A percentile compares a stretch with the other conserved stretches of the same genome.
phyloP scores from a whole-genome alignment of 345 rosid genomes.

The Rhodamnia argentea region DNA sequence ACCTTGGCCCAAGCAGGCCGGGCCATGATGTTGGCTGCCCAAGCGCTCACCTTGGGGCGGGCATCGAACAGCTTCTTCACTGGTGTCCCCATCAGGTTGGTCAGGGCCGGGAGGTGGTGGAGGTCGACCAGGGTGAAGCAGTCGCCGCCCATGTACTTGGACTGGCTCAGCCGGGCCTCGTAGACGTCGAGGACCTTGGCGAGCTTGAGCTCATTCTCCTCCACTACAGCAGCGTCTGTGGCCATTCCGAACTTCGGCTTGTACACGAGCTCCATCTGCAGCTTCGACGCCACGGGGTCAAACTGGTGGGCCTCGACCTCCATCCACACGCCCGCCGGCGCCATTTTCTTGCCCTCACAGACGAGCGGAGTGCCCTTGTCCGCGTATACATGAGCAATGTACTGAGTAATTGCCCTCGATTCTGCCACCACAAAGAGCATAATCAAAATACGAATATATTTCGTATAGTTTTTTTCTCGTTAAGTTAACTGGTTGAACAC shows the following conservation, averaged over 20 bases:
- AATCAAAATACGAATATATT: neutral
- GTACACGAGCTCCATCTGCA: constrained; percentile 31
- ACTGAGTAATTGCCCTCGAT: constrained; percentile 67
- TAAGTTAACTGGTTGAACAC: neutral
- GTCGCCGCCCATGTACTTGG: constrained; percentile 60
- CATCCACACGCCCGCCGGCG: constrained; percentile 33
- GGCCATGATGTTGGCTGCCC: constrained; percentile 19
- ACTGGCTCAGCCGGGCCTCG: constrained; percentile 40
- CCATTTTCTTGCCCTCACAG: constrained; percentile 15
- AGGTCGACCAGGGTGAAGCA: constrained; percentile 60
- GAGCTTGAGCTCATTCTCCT: constrained; percentile 12
- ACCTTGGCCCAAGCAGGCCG: constrained; percentile 44
- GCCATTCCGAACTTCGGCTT: constrained; percentile 27
- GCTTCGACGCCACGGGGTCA: constrained; percentile 46
- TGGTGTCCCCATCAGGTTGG: constrained; percentile 27
- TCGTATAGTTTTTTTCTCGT: neutral
- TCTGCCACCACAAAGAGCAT: constrained; percentile 24
- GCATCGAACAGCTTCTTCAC: constrained; percentile 10
- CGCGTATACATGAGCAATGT: constrained; percentile 31
- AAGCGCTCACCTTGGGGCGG: constrained; percentile 20
- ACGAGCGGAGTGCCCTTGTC: constrained; percentile 53
- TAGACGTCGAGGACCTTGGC: constrained; percentile 47
- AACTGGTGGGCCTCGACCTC: constrained; percentile 64
- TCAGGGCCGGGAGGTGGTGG: constrained; percentile 53
- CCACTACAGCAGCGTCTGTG: neutral